Evolutionary conservation across 2,329 filamentous ascomycete species (phyloP), one percentile per base, ranked within the genome.

Genomic region (Aureobasidium sp.): DNA sequence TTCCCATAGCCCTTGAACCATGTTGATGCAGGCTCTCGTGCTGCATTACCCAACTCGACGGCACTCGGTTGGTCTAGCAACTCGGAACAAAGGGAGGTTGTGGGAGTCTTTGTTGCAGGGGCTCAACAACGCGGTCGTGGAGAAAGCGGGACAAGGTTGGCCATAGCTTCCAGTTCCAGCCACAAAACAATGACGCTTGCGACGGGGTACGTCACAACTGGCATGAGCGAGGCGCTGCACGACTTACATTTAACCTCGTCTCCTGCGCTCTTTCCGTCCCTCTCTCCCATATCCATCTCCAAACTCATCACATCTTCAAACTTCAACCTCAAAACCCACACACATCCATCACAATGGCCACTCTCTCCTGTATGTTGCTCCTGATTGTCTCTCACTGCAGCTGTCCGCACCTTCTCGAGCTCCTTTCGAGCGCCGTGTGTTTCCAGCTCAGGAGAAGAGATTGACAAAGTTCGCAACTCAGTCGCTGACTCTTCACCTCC

Each of bases 301-400:
- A 47, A 58, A 47, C 31, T 13, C 55, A 49, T 58, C 55, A 55
- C 19, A 47, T 60, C 37, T 29, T 21, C 51, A 43, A 4, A 27
- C 45, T 23, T 31, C 17, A 7, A 31, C 23, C 33, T 11, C 60
- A 46, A 60, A 60, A 21, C 31, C 29, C 43, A 51, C 55, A 50
- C 49, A 60, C 35, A 54, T 65, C 66, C 65, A 66, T 66, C 75
- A 79, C 69, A 76, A 84, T 83, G 81, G 49, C 49, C 49, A 79
- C 81, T 69, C 78, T 84, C 65, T 77, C 80, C 73, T 84, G 82
- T 84, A 78, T 72, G 81, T 76, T 25, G 45, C 35, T 51, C 31
- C 23, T 29, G 31, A 38, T 7, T 7, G 3, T 29, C 31, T 58
- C 13, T 25, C 35, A 15, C 27, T 57, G 40, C 29, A 46, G 29